These are phyloP conservation scores for Neurospora tetrasperma DNA, from an alignment of 495 filamentous ascomycete species.

Conservation along the genomic window DNA sequence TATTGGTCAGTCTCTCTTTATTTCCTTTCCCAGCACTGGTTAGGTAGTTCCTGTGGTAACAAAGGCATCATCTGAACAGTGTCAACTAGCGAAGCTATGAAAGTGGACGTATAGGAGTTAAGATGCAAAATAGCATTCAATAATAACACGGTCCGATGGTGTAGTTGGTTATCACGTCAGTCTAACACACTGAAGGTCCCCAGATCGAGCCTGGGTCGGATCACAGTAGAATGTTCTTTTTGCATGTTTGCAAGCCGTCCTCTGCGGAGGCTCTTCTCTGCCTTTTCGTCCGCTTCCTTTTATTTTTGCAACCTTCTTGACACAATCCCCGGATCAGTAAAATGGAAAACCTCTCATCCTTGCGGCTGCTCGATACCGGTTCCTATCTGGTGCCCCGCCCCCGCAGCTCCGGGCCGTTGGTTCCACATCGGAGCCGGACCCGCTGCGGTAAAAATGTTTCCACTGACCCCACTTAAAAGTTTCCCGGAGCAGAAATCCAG, in stretches of 20 bases:
- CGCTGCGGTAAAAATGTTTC: neutral
- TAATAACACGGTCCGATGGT: neutral
- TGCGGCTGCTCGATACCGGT: neutral
- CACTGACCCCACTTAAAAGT: neutral
- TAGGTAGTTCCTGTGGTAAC: neutral
- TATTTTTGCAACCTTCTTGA: neutral
- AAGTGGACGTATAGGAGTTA: no score
- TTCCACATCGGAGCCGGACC: neutral
- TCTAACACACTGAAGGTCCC: neutral
- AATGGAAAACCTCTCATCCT: neutral
- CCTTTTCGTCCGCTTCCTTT: neutral
- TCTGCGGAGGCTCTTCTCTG: neutral
- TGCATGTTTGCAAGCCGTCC: neutral
- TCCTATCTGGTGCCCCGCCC: neutral
- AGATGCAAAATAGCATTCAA: neutral
- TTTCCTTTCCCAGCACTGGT: neutral
- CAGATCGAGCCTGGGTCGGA: neutral
- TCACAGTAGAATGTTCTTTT: neutral
- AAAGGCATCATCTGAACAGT: neutral
- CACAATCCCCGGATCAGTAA: neutral
- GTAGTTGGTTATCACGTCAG: neutral
- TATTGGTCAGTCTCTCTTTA: neutral
- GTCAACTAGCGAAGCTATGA: neutral
- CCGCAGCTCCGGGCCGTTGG: neutral
- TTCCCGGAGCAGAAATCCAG: neutral